phyloP scores from a whole-genome alignment of 129 eudicot genomes.

The Apium graveolens region DNA sequence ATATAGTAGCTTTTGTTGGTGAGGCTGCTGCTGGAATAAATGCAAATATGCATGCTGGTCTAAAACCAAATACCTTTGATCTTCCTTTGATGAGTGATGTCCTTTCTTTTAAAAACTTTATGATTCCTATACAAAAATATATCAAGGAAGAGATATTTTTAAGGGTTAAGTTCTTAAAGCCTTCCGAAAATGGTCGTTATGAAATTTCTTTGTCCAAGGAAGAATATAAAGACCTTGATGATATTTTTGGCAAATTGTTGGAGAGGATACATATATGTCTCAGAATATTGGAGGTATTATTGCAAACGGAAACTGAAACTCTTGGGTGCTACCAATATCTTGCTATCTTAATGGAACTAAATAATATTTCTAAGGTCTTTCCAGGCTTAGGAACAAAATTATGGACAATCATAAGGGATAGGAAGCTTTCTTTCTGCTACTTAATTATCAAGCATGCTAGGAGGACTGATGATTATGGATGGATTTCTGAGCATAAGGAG shows the following conservation, averaged over 20 bases:
- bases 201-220: conserved; percentile 18
- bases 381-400: conserved; percentile 42
- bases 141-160: conserved; percentile 15
- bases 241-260: conserved; percentile 7
- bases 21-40: not conserved
- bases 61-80: not conserved
- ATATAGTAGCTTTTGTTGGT: not conserved
- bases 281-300: conserved; percentile 28
- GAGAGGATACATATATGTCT: conserved; percentile 42
- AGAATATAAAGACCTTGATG: conserved; percentile 8
- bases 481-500: conserved; percentile 60
- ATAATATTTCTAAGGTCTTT: conserved; percentile 36
- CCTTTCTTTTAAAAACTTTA: too few species aligned
- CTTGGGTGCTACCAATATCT: conserved; percentile 51
- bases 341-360: conserved; percentile 41
- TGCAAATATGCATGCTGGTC: not conserved
- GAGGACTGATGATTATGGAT: conserved; percentile 45
- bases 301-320: conserved; percentile 17
- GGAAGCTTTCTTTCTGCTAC: conserved; percentile 37
- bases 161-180: conserved; percentile 10
- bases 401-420: conserved; percentile 33
- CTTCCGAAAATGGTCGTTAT: not conserved
- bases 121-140: conserved; percentile 16
- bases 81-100: not conserved
- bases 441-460: conserved; percentile 47